These are phyloP conservation scores for Podila epigama DNA, from an alignment of 192 early-diverging fungal genomes.

Conservation along the genomic window DNA sequence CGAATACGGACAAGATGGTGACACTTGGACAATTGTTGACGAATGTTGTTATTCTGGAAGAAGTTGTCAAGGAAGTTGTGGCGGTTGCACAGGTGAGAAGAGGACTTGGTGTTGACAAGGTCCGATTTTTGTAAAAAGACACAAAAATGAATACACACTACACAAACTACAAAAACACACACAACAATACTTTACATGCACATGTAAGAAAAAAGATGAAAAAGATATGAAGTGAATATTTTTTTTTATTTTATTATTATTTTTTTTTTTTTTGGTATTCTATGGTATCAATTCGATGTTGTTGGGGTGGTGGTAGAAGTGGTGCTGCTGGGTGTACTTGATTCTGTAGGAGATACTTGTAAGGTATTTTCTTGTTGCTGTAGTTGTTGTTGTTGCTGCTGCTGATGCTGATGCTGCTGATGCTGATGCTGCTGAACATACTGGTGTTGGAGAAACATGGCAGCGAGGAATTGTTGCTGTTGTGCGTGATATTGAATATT, in stretches of 20 bases:
- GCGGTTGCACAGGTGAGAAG: conserved; percentile 82
- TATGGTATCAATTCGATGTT: too few relatives aligned
- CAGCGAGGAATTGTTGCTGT: not conserved
- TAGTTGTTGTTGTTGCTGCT: too few relatives aligned
- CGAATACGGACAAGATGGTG: conserved; percentile 50
- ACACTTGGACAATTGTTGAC: conserved; percentile 73
- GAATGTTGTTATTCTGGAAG: conserved; percentile 92
- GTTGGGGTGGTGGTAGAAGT: too few relatives aligned
- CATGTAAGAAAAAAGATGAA: too few relatives aligned
- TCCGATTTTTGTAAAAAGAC: conserved; percentile 47
- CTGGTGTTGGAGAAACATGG: not conserved
- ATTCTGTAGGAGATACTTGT: too few relatives aligned
- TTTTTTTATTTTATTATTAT: not conserved
- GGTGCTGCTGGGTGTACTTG: too few relatives aligned
- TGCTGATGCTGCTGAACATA: not conserved
- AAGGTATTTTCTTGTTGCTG: too few relatives aligned
- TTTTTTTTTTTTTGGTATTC: not conserved
- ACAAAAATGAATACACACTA: not conserved
- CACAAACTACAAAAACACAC: too few relatives aligned
- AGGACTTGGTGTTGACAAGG: conserved; percentile 77
- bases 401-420: too few relatives aligned
- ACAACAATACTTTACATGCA: too few relatives aligned
- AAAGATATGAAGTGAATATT: not conserved
- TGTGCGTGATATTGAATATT: too few relatives aligned
- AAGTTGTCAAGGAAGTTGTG: conserved; percentile 91